These are phyloP conservation scores for Pseudophaeomoniella oleicola DNA, from an alignment of 2,329 filamentous ascomycete genomes.

Conservation along the genomic window DNA sequence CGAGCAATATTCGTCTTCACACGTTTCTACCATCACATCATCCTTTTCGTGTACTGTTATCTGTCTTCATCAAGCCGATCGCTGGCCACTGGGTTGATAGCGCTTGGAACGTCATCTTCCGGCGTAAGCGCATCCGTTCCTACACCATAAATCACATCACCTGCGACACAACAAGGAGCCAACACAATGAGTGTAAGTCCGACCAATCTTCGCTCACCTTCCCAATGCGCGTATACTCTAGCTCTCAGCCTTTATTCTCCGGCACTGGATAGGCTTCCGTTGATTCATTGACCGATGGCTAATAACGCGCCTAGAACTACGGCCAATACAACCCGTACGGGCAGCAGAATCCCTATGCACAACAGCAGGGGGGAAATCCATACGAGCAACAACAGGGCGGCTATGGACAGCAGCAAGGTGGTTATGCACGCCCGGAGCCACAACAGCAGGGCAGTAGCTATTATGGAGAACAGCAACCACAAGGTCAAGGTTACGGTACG, in stretches of 20 bases:
- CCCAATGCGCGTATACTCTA: no score
- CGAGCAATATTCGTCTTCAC: background rate
- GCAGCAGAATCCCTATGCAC: conserved; percentile 15
- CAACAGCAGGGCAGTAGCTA: conserved; percentile 19
- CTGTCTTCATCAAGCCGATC: no score
- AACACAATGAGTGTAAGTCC: conserved; percentile 1
- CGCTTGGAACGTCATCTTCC: no score
- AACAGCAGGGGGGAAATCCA: conserved; percentile 18
- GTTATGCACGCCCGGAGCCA: conserved; percentile 15
- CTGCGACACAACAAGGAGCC: background rate
- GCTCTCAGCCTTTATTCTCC: no score
- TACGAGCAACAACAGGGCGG: conserved; percentile 16
- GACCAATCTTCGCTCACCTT: no score
- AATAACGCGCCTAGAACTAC: conserved; percentile 22
- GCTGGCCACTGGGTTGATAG: no score
- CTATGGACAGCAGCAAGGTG: conserved; percentile 14
- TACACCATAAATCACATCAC: background rate
- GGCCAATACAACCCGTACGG: conserved; percentile 42
- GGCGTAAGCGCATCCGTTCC: no score
- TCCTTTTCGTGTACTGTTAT: no score
- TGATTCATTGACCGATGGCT: no score
- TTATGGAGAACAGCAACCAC: conserved; percentile 31
- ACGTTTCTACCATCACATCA: background rate
- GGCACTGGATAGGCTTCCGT: no score
- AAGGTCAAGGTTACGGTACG: conserved; percentile 13